A percentile compares a stretch with the other conserved stretches of the same genome.
phyloP scores from a whole-genome alignment of 441 rosid genomes.

The Brassica balearica region DNA sequence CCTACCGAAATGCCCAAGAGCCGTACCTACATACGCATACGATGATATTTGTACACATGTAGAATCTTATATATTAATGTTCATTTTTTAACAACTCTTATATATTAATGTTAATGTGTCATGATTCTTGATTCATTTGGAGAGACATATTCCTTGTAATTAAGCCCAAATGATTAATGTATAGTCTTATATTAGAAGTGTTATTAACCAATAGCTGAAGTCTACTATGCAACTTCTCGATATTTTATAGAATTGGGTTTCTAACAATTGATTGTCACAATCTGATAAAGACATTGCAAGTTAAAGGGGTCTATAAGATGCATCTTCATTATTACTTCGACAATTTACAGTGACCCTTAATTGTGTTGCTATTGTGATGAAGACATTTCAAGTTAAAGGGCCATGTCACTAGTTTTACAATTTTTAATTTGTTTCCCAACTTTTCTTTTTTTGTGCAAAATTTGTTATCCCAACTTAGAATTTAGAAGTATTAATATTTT shows the following conservation, averaged over 20 bases:
- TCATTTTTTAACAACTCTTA: no score
- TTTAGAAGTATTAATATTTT: no score
- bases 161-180: constrained; percentile 11
- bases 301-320: neutral
- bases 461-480: no score
- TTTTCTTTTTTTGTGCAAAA: no score
- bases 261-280: neutral
- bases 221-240: constrained; percentile 15
- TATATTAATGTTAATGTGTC: neutral
- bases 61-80: neutral
- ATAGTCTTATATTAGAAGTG: constrained; percentile 22
- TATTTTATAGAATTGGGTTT: neutral
- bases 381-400: no score
- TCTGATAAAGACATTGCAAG: constrained; percentile 4
- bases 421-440: no score
- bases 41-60: neutral
- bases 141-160: constrained; percentile 26
- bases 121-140: constrained; percentile 37
- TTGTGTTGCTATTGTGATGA: no score
- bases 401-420: no score
- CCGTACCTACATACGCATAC: constrained; percentile 23
- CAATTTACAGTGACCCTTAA: neutral
- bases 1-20: constrained; percentile 30
- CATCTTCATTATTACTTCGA: neutral
- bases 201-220: constrained; percentile 18